Percentiles rank a stretch among this genome's conserved stretches.
phyloP scores from a whole-genome alignment of 2,329 filamentous ascomycete species.

The Didymella glomerata region DNA sequence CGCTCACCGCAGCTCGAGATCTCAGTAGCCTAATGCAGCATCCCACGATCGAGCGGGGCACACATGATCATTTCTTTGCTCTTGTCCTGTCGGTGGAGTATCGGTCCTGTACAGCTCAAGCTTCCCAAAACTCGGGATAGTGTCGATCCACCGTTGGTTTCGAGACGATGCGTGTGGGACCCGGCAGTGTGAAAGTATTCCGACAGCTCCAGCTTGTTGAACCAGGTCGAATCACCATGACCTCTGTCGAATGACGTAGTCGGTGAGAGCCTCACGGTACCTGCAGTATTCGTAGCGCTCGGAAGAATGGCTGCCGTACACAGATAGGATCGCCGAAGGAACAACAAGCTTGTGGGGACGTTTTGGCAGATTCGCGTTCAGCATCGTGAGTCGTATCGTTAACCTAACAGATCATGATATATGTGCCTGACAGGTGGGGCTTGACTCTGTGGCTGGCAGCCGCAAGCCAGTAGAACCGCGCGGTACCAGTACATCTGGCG shows the following conservation, averaged over 20 bases:
- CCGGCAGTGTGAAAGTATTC: neutral
- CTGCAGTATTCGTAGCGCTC: constrained; percentile 10
- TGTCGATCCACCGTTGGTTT: neutral
- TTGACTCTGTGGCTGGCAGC: neutral
- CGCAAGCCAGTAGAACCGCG: constrained; percentile 3
- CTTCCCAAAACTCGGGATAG: neutral
- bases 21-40: neutral
- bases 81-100: neutral
- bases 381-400: constrained; percentile 17
- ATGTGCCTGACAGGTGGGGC: neutral
- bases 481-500: neutral
- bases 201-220: neutral
- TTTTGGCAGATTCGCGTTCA: constrained; percentile 1
- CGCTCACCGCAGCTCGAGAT: neutral
- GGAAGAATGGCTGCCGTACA: constrained; percentile 11
- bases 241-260: constrained; percentile 30
- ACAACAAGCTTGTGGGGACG: constrained; percentile 18
- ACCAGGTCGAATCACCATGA: constrained; percentile 11
- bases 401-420: constrained; percentile 12
- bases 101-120: neutral
- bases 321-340: constrained; percentile 13
- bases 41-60: neutral
- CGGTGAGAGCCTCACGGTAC: constrained; percentile 32
- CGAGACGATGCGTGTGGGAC: neutral
- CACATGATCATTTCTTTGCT: neutral